Percentiles rank a stretch among this genome's conserved stretches.
These are phyloP conservation scores for Pigoraptor vietnamica DNA, from an alignment of 78 protist species.

Conservation along the genomic window DNA sequence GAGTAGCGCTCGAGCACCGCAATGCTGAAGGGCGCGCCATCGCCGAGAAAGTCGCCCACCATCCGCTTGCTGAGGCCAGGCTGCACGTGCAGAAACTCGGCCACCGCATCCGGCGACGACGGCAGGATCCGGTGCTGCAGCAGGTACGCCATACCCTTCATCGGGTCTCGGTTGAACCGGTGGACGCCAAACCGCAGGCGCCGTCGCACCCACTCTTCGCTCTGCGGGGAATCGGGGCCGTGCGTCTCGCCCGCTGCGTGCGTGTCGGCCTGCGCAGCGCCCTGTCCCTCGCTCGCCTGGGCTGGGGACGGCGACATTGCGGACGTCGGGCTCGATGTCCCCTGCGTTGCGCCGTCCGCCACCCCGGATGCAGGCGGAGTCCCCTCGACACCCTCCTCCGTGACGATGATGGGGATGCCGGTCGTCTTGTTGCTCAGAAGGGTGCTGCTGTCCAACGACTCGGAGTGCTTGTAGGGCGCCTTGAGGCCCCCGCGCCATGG, in stretches of 20 bases:
- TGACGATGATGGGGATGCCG: background rate
- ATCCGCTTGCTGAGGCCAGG: constrained; percentile 6
- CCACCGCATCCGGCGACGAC: constrained; percentile 42
- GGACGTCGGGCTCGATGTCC: background rate
- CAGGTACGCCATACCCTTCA: constrained; percentile 60
- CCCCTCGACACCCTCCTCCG: background rate
- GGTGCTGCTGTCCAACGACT: background rate
- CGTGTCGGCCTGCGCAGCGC: background rate
- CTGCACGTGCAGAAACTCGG: constrained; percentile 46
- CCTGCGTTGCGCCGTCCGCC: too few species aligned
- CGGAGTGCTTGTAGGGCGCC: too few species aligned
- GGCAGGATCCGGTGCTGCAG: constrained; percentile 28
- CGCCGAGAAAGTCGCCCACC: constrained; percentile 79
- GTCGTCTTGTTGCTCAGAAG: background rate
- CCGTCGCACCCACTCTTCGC: background rate
- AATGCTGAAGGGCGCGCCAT: too few species aligned
- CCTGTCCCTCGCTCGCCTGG: background rate
- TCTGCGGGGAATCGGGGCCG: background rate
- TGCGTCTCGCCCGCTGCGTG: background rate
- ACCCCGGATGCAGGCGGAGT: background rate
- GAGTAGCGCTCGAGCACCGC: background rate
- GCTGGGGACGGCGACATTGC: background rate
- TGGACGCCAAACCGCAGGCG: background rate
- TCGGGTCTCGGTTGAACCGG: constrained; percentile 68
- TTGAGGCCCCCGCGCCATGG: background rate